Base-by-base conservation (phyloP, 2,329 filamentous ascomycete genomes). In the Alternaria viburni region DNA sequence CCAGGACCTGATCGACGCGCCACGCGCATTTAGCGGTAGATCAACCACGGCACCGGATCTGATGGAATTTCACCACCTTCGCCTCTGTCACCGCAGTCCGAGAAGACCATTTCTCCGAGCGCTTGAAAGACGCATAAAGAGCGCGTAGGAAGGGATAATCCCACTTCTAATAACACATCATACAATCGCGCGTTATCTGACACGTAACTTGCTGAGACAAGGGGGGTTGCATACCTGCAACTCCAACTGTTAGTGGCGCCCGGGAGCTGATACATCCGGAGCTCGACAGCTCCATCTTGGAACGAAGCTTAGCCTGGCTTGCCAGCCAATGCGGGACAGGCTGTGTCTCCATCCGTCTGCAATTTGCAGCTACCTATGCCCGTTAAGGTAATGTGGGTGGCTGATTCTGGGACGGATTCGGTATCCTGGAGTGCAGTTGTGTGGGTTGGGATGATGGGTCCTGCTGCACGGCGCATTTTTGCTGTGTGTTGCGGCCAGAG, bases 251-350 rank as follows among this genome's bases (percentile, higher is more conserved):
- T 55, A 52, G 69, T 78, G 69, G 74, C 73, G 71, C 69, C 28
- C 77, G 75, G 77, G 70, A 74, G 62, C 23, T 75, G 73, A 72
- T 64, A 74, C 75, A 75, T 77, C 76, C 77, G 75, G 71, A 69
- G 64, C 45, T 57, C 66, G 64, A 69, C 67, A 65, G 68, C 54
- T 46, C 65, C 47, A 50, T 65, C 71, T 69, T 76, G 71, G 70
- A 75, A 74, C 74, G 49, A 74, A 76, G 74, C 77, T 77, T 75
- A 74, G 65, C 67, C 60, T 58, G 64, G 64, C 41, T 32, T 26
- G n/a, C 28, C 57, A 62, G 54, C 73, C 73, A 75, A 74, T 74
- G 56, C 54, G 57, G 63, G 43, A 46, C 17, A n/a, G 61, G 55
- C 72, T 73, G 73, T 75, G 36, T 73, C 58, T 47, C 59, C 61